phyloP scores from a whole-genome alignment of 768 basidiomycete genomes.

The Mycena rosella region DNA sequence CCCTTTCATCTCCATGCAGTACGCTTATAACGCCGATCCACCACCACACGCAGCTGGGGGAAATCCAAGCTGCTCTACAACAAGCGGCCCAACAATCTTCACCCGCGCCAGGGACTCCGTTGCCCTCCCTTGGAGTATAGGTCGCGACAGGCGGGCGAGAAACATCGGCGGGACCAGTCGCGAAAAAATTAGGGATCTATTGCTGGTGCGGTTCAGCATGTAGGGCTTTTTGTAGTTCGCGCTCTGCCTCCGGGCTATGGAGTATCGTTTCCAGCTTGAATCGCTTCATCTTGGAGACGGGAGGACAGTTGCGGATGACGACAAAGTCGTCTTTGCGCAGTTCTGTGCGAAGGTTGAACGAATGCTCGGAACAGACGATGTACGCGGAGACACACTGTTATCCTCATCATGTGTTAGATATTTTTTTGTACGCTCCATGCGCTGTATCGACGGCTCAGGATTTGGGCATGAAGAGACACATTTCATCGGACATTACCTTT shows the following conservation, averaged over 20 bases:
- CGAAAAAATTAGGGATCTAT: conserved; percentile 23
- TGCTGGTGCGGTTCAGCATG: conserved; percentile 29
- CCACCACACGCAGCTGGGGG: conserved; percentile 70
- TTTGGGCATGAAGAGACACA: not conserved
- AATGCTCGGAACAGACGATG: not conserved
- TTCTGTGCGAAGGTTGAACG: conserved; percentile 51
- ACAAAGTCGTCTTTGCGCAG: conserved; percentile 79
- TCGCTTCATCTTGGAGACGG: conserved; percentile 82
- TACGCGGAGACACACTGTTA: conserved; percentile 64
- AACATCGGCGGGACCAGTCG: conserved; percentile 7
- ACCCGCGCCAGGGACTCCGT: conserved; percentile 29
- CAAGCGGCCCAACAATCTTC: conserved; percentile 50
- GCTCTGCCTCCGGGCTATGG: conserved; percentile 76
- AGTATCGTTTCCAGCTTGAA: conserved; percentile 79
- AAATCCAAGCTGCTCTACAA: conserved; percentile 72
- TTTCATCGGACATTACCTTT: conserved; percentile 65
- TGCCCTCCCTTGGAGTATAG: conserved; percentile 29
- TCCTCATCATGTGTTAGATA: conserved; percentile 81
- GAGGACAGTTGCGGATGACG: conserved; percentile 84
- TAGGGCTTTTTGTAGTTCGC: conserved; percentile 48
- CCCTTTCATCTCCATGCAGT: conserved; percentile 22
- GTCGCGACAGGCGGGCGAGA: not conserved
- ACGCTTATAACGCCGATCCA: conserved; percentile 28
- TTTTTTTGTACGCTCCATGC: conserved; percentile 82
- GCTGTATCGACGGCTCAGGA: conserved; percentile 54